Conservation (phyloP, 805 yeast genomes). For the Kuraishia borneana region DNA sequence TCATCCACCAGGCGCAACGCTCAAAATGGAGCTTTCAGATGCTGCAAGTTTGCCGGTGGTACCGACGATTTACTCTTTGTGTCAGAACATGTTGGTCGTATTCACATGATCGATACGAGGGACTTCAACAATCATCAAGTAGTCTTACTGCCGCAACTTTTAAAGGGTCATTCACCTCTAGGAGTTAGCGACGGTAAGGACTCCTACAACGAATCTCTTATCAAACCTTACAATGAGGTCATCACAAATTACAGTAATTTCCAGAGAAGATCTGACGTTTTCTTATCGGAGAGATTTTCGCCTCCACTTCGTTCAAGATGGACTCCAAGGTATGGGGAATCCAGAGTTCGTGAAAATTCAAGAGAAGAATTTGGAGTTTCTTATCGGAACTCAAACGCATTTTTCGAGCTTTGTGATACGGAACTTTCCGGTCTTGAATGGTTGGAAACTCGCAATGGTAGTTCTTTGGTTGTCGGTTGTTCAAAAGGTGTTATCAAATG, state of each 20-base stretch:
- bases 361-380: constrained; percentile 1
- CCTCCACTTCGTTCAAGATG: too few relatives aligned
- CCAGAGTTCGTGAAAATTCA: too few relatives aligned
- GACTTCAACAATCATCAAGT: constrained; percentile 68
- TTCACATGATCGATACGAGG: constrained; percentile 76
- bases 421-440: constrained; percentile 57
- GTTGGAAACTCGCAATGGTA: constrained; percentile 31
- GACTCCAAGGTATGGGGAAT: too few relatives aligned
- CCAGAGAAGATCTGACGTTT: background rate
- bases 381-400: background rate
- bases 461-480: constrained; percentile 48
- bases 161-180: background rate
- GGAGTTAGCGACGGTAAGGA: background rate
- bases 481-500: constrained; percentile 60
- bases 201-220: constrained; percentile 12
- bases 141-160: constrained; percentile 40
- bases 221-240: constrained; percentile 19
- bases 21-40: constrained; percentile 26
- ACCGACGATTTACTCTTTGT: constrained; percentile 68
- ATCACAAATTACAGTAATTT: constrained; percentile 4
- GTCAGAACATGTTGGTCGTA: constrained; percentile 78
- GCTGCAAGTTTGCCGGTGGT: constrained; percentile 45
- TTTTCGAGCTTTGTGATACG: constrained; percentile 4
- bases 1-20: constrained; percentile 48
- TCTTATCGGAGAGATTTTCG: too few relatives aligned